Evolutionary conservation across 2,329 filamentous ascomycete species (phyloP).

Genomic region (Fusarium falciforme): DNA sequence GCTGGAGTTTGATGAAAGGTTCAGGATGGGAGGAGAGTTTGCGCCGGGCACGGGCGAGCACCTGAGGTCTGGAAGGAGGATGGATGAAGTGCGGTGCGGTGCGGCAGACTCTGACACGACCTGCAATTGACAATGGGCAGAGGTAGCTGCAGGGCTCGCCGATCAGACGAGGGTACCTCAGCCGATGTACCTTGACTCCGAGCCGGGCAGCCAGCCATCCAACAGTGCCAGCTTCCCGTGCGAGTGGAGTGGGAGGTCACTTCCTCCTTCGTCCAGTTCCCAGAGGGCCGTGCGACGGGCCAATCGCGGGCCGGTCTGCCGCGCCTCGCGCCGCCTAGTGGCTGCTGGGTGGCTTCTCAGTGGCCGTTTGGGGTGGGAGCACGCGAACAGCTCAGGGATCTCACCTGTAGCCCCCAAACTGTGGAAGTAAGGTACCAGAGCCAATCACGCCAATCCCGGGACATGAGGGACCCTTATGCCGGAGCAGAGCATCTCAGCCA

Average conservation of each 20-base stretch:
- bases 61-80: constrained; percentile 11
- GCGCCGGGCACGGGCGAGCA: constrained; percentile 7
- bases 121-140: constrained; percentile 16
- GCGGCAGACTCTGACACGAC: constrained; percentile 36
- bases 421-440: constrained; percentile 31
- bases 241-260: constrained; percentile 1
- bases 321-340: constrained; percentile 6
- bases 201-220: not conserved
- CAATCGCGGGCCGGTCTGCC: constrained; percentile 23
- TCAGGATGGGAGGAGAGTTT: constrained; percentile 6
- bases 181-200: not conserved
- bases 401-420: constrained; percentile 30
- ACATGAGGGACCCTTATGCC: constrained; percentile 14
- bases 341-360: constrained; percentile 21
- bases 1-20: constrained; percentile 21
- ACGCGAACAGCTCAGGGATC: constrained; percentile 35
- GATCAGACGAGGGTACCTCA: constrained; percentile 35
- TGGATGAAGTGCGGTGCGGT: not conserved
- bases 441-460: constrained; percentile 37
- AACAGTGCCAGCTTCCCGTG: not conserved
- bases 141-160: constrained; percentile 43
- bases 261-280: constrained; percentile 3
- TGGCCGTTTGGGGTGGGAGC: constrained; percentile 30
- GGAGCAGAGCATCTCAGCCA: constrained; percentile 26
- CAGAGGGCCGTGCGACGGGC: constrained; percentile 9